A percentile compares a stretch with the other conserved stretches of the same genome.
These are phyloP conservation scores for Phialemonium atrogriseum DNA, from an alignment of 2,329 filamentous ascomycete genomes.

Conservation along the genomic window DNA sequence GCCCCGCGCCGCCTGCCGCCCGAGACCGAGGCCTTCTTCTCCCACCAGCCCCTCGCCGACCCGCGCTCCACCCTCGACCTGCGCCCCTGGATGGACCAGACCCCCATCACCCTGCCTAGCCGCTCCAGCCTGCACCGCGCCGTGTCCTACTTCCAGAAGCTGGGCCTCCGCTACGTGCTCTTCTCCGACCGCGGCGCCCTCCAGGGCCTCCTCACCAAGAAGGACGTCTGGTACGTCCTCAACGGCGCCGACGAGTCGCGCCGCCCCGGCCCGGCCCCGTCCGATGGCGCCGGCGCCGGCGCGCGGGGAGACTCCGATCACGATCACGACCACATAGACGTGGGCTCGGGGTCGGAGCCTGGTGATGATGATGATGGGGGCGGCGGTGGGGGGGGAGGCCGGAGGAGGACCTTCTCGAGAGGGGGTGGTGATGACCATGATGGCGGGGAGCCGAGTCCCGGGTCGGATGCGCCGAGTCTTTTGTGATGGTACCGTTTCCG, in stretches of 20 bases:
- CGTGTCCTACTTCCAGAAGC: conserved; percentile 86
- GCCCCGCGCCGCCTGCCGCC: conserved; percentile 51
- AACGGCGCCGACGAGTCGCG: conserved; percentile 64
- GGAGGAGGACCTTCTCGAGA: no score
- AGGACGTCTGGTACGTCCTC: conserved; percentile 91
- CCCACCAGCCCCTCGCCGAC: conserved; percentile 73
- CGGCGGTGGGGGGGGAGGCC: no score
- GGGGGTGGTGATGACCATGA: no score
- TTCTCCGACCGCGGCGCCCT: conserved; percentile 77
- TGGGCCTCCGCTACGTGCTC: conserved; percentile 83
- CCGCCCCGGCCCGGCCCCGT: no score
- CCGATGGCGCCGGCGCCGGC: no score
- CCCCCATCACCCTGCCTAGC: conserved; percentile 80
- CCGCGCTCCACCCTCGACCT: conserved; percentile 74
- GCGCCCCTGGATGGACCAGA: conserved; percentile 98
- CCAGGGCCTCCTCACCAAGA: conserved; percentile 87
- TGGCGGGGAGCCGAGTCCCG: no score
- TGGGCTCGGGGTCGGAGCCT: no score
- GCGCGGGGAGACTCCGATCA: no score
- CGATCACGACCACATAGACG: no score
- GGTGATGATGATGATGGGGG: no score
- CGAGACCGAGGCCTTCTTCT: conserved; percentile 76
- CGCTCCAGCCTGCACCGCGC: conserved; percentile 74
- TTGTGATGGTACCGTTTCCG: no score
- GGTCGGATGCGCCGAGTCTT: no score